Evolutionary conservation across 805 yeast genomes (phyloP).

Genomic region (Suhomyces emberorum): DNA sequence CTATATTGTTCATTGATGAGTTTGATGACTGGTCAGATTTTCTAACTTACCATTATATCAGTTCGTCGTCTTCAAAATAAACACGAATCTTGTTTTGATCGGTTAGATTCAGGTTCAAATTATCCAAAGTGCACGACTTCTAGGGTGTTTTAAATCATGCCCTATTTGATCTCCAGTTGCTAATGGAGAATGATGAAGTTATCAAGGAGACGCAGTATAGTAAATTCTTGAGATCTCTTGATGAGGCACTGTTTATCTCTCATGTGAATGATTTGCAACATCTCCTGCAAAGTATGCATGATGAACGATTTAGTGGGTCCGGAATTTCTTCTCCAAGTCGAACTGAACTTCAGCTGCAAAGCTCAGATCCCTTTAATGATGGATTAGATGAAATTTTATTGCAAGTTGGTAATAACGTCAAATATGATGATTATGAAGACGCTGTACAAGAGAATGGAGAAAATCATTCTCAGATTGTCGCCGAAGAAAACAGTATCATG

Average conservation of each 20-base stretch:
- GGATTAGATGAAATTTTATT: slow-evolving; percentile 20
- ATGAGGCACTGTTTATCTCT: slow-evolving; percentile 18
- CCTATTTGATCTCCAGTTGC: no score
- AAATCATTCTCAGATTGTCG: background rate
- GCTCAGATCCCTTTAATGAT: slow-evolving; percentile 26
- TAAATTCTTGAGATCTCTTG: slow-evolving; percentile 19
- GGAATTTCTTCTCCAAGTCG: no score
- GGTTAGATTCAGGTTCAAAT: background rate
- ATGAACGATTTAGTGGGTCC: no score
- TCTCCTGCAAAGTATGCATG: slow-evolving; percentile 8
- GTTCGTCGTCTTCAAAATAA: no score
- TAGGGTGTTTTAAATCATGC: no score
- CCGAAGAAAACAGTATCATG: slow-evolving; percentile 22
- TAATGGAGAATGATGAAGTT: no score
- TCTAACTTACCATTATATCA: no score
- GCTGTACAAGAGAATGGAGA: background rate
- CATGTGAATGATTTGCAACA: slow-evolving; percentile 14
- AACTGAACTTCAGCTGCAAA: slow-evolving; percentile 1
- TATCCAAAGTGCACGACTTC: no score
- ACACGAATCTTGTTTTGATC: slow-evolving; percentile 5
- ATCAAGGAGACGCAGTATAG: no score
- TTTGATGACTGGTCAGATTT: no score
- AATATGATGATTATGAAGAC: slow-evolving; percentile 3
- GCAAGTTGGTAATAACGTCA: slow-evolving; percentile 1
- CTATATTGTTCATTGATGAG: no score